These are phyloP conservation scores for Pseudoneurospora amorphoporcata DNA, from an alignment of 495 filamentous ascomycete genomes.

Conservation along the genomic window DNA sequence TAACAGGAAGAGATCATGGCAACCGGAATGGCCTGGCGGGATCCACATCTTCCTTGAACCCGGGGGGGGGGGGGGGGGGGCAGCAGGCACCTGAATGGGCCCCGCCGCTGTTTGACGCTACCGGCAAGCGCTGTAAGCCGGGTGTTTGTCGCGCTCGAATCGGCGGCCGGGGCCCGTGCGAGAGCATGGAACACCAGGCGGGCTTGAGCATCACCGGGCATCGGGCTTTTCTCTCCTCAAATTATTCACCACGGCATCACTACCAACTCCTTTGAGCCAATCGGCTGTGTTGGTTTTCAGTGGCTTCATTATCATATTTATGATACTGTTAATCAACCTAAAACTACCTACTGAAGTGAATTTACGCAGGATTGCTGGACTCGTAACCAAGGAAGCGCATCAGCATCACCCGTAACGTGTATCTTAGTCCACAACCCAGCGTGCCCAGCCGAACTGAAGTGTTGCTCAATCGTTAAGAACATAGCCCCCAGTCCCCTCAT, in stretches of 20 bases:
- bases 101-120: not conserved
- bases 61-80: no score
- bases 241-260: not conserved
- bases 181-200: not conserved
- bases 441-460: not conserved
- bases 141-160: not conserved
- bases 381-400: not conserved
- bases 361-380: not conserved
- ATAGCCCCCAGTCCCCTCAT: constrained; percentile 14
- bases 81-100: no score
- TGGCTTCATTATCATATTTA: not conserved
- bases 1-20: no score
- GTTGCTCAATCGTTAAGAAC: constrained; percentile 1
- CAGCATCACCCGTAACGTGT: not conserved
- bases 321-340: not conserved
- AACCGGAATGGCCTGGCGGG: no score
- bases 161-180: not conserved
- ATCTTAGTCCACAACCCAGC: not conserved
- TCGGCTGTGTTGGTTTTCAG: not conserved
- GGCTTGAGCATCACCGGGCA: not conserved
- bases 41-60: no score
- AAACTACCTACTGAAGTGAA: not conserved
- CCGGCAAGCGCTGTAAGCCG: not conserved
- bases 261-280: not conserved
- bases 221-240: not conserved